Evolutionary conservation across 257 asterid genomes (phyloP).

Genomic region (Solanum chilense): DNA sequence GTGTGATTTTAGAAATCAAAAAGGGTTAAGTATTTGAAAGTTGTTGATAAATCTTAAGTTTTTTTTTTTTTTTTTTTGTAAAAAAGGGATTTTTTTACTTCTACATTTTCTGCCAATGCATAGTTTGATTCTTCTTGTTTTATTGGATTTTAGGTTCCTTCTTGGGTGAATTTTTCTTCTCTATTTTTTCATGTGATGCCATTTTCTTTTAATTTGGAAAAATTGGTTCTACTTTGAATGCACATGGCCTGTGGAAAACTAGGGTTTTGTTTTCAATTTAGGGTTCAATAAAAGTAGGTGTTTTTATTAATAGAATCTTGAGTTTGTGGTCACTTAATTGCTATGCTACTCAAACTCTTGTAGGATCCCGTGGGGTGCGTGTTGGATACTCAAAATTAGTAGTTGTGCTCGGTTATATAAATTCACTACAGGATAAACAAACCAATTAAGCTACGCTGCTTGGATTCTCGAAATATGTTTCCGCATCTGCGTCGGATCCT

Average conservation of each 20-base stretch:
- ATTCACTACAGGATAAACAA: not conserved
- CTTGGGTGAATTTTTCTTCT: not conserved
- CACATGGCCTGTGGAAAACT: not conserved
- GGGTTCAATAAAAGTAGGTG: not conserved
- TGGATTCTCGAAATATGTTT: not conserved
- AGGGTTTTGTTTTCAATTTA: not conserved
- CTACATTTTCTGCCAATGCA: not conserved
- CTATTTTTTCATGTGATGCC: not conserved
- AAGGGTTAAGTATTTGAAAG: not conserved
- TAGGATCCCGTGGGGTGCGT: not conserved
- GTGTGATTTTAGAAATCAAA: not conserved
- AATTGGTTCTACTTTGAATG: not conserved
- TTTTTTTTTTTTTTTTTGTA: accelerated
- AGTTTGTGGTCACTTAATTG: not conserved
- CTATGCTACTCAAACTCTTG: not conserved
- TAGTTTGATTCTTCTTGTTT: not conserved
- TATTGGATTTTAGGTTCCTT: not conserved
- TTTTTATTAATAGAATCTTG: not conserved
- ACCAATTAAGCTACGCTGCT: not conserved
- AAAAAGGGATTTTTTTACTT: not conserved
- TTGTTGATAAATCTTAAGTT: not conserved
- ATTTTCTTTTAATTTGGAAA: not conserved
- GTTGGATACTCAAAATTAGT: not conserved
- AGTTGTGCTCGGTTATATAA: not conserved
- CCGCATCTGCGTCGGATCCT: not conserved